These are phyloP conservation scores for Orbilia quercus DNA, from an alignment of 2,329 filamentous ascomycete genomes.

Conservation along the genomic window DNA sequence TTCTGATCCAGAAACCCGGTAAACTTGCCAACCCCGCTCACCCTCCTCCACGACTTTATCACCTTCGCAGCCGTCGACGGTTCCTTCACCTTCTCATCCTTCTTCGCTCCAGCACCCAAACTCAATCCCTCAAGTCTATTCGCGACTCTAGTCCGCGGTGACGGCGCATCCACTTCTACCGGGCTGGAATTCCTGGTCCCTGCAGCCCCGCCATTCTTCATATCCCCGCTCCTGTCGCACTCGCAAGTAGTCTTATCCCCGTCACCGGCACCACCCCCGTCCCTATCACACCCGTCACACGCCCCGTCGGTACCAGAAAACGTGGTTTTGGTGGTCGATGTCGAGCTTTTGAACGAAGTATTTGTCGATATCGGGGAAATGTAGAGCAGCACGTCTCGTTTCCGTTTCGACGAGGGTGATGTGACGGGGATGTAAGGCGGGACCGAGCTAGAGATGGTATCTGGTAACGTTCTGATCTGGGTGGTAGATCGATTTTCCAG, in stretches of 20 bases:
- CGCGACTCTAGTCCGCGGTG: constrained; percentile 55
- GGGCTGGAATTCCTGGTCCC: constrained; percentile 11
- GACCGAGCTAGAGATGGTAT: constrained; percentile 38
- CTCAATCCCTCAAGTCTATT: constrained; percentile 57
- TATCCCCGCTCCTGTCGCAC: constrained; percentile 23
- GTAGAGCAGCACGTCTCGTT: constrained; percentile 55
- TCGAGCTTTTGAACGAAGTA: constrained; percentile 51
- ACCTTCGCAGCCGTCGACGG: constrained; percentile 49
- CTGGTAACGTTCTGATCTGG: constrained; percentile 47
- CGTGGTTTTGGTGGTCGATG: too few species aligned
- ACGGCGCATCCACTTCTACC: constrained; percentile 33
- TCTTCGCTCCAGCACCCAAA: constrained; percentile 23
- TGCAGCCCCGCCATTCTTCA: constrained; percentile 15
- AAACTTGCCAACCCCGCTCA: constrained; percentile 10
- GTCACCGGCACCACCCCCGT: neutral
- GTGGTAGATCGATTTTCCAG: constrained; percentile 38
- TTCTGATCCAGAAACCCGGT: constrained; percentile 14
- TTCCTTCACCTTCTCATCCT: constrained; percentile 14
- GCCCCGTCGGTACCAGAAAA: constrained; percentile 27
- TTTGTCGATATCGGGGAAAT: constrained; percentile 48
- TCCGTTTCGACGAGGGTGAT: constrained; percentile 57
- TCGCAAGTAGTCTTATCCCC: neutral
- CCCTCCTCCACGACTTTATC: constrained; percentile 41
- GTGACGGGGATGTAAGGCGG: constrained; percentile 48
- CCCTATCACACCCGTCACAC: constrained; percentile 33